Evolutionary conservation across 345 rosid genomes (phyloP).

Genomic region (Rhodomyrtus tomentosa): DNA sequence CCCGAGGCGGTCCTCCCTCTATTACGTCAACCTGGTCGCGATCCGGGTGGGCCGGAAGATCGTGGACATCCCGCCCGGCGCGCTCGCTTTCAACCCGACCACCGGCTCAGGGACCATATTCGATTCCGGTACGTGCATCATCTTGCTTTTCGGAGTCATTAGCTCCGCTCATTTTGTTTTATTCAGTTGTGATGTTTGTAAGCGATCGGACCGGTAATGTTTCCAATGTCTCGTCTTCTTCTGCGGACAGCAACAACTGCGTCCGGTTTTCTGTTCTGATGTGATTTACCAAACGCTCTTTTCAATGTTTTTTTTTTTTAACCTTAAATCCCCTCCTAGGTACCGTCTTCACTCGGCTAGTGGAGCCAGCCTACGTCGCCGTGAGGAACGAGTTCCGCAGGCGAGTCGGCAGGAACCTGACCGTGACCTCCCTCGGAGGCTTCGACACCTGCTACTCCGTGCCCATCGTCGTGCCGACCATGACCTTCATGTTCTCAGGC

Average conservation of each 20-base stretch:
- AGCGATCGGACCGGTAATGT: neutral
- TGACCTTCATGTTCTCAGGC: conserved; percentile 20
- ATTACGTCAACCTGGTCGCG: conserved; percentile 66
- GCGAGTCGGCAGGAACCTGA: conserved; percentile 27
- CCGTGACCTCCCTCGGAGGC: conserved; percentile 69
- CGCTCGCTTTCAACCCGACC: conserved; percentile 57
- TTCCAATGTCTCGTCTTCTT: neutral
- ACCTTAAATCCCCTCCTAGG: conserved; percentile 30
- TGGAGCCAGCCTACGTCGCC: conserved; percentile 59
- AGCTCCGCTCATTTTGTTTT: neutral
- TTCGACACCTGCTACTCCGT: conserved; percentile 92
- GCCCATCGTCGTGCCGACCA: conserved; percentile 23
- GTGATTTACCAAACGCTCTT: neutral
- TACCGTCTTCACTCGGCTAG: conserved; percentile 78
- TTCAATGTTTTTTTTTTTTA: neutral
- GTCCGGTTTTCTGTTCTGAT: neutral
- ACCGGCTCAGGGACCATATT: conserved; percentile 88
- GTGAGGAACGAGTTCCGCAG: conserved; percentile 65
- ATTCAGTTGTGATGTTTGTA: neutral
- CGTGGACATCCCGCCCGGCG: conserved; percentile 59
- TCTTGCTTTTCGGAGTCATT: neutral
- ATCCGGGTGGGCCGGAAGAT: conserved; percentile 64
- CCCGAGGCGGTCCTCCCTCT: conserved; percentile 81
- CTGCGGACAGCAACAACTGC: neutral
- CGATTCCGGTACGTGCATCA: conserved; percentile 60